phyloP scores from a whole-genome alignment of 176 grass and related monocot genomes.

The Carex littledalei region DNA sequence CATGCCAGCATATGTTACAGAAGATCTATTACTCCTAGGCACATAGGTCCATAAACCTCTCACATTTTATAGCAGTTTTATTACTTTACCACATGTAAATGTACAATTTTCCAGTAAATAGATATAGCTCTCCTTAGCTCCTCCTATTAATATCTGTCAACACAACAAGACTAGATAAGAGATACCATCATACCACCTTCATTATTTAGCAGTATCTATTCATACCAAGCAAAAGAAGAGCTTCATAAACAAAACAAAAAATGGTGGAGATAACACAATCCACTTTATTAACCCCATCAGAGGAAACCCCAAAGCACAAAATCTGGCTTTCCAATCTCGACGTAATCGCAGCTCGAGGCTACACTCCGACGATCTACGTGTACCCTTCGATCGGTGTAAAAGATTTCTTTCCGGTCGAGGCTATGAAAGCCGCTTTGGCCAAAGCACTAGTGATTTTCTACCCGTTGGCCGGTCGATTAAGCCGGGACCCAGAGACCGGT shows the following conservation, averaged over 20 bases:
- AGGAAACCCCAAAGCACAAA: conserved; percentile 34
- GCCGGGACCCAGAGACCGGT: neutral
- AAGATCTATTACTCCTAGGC: no score
- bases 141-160: no score
- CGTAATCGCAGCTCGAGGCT: conserved; percentile 25
- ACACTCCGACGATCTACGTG: conserved; percentile 66
- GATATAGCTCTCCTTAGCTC: no score
- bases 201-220: no score
- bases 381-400: conserved; percentile 21
- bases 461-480: conserved; percentile 62
- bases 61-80: no score
- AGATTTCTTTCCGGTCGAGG: conserved; percentile 29
- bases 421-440: conserved; percentile 36
- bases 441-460: conserved; percentile 53
- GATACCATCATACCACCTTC: no score
- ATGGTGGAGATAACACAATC: conserved; percentile 37
- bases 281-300: conserved; percentile 38
- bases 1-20: no score
- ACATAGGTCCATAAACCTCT: no score
- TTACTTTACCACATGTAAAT: no score
- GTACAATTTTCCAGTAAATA: no score
- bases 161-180: no score
- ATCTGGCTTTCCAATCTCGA: conserved; percentile 76
- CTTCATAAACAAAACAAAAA: neutral
- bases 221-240: no score